A percentile compares a stretch with the other conserved stretches of the same genome.
Evolutionary conservation across 108 stramenopile genomes (phyloP).

Genomic region (Parmales sp.): DNA sequence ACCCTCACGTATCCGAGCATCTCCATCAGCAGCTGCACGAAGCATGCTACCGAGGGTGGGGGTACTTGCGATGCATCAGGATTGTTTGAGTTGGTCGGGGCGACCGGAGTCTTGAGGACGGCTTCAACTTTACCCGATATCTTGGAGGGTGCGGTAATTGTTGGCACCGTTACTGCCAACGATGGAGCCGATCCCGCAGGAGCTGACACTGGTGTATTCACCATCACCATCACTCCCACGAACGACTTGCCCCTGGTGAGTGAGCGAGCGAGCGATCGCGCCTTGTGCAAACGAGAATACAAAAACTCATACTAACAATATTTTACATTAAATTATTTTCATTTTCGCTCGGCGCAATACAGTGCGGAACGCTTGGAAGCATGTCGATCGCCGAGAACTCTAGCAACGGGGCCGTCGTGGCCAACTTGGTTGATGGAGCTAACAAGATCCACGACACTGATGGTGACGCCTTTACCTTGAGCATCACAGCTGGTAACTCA

Average conservation of each 20-base stretch:
- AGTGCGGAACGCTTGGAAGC: too few species aligned
- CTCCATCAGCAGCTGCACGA: too few species aligned
- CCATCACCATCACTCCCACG: not conserved
- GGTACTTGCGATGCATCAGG: not conserved
- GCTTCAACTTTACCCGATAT: not conserved
- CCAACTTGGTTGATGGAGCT: not conserved
- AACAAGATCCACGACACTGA: not conserved
- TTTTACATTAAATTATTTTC: too few species aligned
- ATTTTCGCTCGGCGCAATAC: too few species aligned
- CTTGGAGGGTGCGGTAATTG: not conserved
- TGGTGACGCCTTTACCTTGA: not conserved
- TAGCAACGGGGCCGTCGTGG: not conserved
- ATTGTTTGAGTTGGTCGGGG: not conserved
- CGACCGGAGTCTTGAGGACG: not conserved
- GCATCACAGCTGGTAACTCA: not conserved
- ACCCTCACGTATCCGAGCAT: too few species aligned
- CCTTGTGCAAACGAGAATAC: too few species aligned
- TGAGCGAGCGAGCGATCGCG: too few species aligned
- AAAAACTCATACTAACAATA: too few species aligned
- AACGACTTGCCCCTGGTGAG: not conserved
- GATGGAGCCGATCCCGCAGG: not conserved
- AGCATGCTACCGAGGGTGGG: too few species aligned
- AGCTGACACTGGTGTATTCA: not conserved
- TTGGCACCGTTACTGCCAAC: not conserved
- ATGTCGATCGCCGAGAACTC: not conserved